These are phyloP conservation scores for Pseudocercospora pini-densiflorae DNA, from an alignment of 2,329 filamentous ascomycete species.

Conservation along the genomic window DNA sequence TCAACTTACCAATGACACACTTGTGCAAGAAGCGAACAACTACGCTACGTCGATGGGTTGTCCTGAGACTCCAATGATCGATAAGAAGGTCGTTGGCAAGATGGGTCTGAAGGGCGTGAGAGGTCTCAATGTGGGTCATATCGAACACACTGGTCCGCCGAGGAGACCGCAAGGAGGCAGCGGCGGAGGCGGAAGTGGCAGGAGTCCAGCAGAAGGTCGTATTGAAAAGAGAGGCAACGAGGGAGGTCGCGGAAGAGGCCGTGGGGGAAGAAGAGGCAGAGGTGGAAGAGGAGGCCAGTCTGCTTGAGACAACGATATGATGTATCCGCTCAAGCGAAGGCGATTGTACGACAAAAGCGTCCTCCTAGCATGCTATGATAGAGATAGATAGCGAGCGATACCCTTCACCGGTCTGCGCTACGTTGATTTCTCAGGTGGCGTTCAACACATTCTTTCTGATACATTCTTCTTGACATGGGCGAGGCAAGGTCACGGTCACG, in stretches of 20 bases:
- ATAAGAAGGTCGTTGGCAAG: constrained; percentile 52
- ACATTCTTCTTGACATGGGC: no score
- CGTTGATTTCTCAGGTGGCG: no score
- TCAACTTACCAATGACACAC: constrained; percentile 42
- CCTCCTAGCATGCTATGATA: neutral
- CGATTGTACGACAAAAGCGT: neutral
- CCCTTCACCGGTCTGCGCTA: neutral
- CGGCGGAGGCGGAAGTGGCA: neutral
- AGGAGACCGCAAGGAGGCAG: neutral
- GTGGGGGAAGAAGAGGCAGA: constrained; percentile 17
- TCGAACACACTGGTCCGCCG: constrained; percentile 3
- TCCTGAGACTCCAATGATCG: constrained; percentile 51
- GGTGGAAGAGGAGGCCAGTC: constrained; percentile 8
- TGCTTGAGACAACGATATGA: neutral
- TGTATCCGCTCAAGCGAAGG: neutral
- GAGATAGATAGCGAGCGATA: neutral
- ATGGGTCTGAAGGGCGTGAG: constrained; percentile 54
- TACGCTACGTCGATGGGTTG: constrained; percentile 50
- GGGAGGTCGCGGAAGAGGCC: constrained; percentile 12
- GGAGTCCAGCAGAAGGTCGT: neutral
- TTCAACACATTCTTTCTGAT: no score
- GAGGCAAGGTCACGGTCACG: no score
- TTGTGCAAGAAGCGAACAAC: constrained; percentile 51
- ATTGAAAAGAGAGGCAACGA: neutral
- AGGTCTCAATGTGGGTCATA: constrained; percentile 44